These are phyloP conservation scores for Paecilomyces variotii DNA, from an alignment of 2,329 filamentous ascomycete species.

Conservation along the genomic window DNA sequence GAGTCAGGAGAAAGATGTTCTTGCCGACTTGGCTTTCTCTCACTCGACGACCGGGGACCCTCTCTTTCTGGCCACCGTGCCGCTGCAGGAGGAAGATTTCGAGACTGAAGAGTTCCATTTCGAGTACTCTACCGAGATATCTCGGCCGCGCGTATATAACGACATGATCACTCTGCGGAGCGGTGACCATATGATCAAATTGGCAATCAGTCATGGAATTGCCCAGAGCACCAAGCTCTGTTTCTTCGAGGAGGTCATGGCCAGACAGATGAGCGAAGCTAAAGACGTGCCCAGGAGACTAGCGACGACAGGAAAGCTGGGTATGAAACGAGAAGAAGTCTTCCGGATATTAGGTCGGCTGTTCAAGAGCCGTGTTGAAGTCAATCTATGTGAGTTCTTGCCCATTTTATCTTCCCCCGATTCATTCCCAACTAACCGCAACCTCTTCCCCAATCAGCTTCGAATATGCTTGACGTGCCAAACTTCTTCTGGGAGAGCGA, in stretches of 20 bases:
- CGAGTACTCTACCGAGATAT: conserved; percentile 81
- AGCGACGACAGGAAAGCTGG: conserved; percentile 79
- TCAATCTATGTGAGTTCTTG: conserved; percentile 76
- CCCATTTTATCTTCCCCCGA: background rate
- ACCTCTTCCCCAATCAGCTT: conserved; percentile 50
- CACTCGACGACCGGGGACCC: conserved; percentile 29
- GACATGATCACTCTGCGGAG: conserved; percentile 98
- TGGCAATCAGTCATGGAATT: conserved; percentile 95
- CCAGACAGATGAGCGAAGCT: conserved; percentile 83
- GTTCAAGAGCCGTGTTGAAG: conserved; percentile 91
- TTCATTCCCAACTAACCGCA: background rate
- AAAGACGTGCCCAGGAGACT: conserved; percentile 86
- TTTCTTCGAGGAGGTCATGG: conserved; percentile 95
- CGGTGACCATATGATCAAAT: conserved; percentile 96
- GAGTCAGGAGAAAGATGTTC: conserved; percentile 88
- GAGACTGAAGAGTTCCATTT: conserved; percentile 99
- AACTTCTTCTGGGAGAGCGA: conserved; percentile 99
- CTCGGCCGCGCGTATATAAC: conserved; percentile 88
- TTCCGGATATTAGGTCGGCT: conserved; percentile 83
- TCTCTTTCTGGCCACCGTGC: conserved; percentile 64
- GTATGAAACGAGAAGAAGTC: conserved; percentile 86
- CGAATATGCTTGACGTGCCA: conserved; percentile 90
- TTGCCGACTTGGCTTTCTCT: conserved; percentile 89
- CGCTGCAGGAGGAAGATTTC: conserved; percentile 80
- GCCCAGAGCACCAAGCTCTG: conserved; percentile 94